Evolutionary conservation across 129 eudicot genomes (phyloP), one percentile per base, ranked within the genome.

Genomic region (Smallanthus sonchifolius): DNA sequence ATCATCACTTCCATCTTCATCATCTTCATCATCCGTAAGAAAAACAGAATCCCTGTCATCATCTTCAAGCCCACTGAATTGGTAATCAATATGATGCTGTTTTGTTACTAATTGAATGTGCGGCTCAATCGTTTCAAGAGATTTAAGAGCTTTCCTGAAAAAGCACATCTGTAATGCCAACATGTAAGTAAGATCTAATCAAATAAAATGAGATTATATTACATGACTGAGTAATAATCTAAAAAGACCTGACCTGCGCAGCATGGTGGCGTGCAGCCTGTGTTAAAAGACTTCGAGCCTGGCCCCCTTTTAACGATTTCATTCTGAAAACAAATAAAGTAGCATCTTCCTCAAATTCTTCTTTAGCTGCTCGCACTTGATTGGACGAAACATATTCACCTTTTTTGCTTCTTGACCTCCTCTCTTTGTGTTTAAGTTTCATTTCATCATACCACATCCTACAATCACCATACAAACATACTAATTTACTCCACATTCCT

Each of bases 231-330:
- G 10, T 13, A 6, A 35, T n/a, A 15, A n/a, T 14, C 15, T 28
- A 44, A 14, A 67, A 11, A 10, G 34, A 65, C 8, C 45, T 56
- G 70, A 87, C 92, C 92, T 91, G 98, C 54, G 96, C 98, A 80
- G 94, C 94, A 78, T 92, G 96, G 54, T 92, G 98, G 36, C 98
- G 86, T 60, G 92, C 88, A 74, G 91, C 92, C 86, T 93, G 98
- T 20, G 98, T 90, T 47, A 93, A 71, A 81, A 93, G 95, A 71
- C 97, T 93, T 66, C 89, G 87, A 59, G 92, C 84, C 52, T 90
- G 98, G 28, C 98, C 97, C 78, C 89, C 85, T 80, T 86, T 90
- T 13, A 93, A 79, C 35, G 96, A 92, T 72, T 87, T 85, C 83
- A 87, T 80, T 77, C 96, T 93, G 77, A 89, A 89, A 28, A 87